A percentile compares a stretch with the other conserved stretches of the same genome.
Conservation (phyloP, 129 eudicot genomes). For the Tagetes patula region DNA sequence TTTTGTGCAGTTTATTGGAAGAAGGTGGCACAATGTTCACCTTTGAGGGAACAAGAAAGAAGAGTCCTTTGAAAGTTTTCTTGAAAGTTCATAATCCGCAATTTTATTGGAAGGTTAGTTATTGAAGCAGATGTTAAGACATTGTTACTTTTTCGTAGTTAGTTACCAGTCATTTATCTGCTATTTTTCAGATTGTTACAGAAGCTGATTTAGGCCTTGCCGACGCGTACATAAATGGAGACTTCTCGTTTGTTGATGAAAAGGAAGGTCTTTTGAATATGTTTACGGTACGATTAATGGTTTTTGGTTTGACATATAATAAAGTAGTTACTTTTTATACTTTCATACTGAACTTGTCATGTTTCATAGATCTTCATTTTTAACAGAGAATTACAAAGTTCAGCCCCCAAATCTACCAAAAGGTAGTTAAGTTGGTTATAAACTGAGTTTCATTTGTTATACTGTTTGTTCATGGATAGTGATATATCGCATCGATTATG, state of each 20-base stretch:
- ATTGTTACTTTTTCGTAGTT: background rate
- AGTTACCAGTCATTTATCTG: background rate
- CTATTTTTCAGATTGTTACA: constrained; percentile 54
- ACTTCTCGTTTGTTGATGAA: constrained; percentile 83
- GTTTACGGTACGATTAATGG: constrained; percentile 56
- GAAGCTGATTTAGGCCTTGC: constrained; percentile 98
- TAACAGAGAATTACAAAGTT: constrained; percentile 55
- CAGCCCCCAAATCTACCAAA: constrained; percentile 40
- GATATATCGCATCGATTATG: background rate
- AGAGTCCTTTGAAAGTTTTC: constrained; percentile 46
- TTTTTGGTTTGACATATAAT: constrained; percentile 12
- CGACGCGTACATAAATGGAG: constrained; percentile 90
- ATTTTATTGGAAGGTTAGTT: constrained; percentile 86
- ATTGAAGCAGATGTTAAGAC: background rate
- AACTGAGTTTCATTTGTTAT: background rate
- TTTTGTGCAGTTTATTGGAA: constrained; percentile 59
- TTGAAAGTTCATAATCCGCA: constrained; percentile 78
- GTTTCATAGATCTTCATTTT: constrained; percentile 60
- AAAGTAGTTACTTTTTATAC: background rate
- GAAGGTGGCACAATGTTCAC: constrained; percentile 82
- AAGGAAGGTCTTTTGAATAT: constrained; percentile 75
- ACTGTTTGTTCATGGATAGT: background rate
- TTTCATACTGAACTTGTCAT: constrained; percentile 6
- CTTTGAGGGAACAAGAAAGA: constrained; percentile 67
- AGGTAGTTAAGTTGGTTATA: constrained; percentile 46